Evolutionary conservation across 202 grass and related monocot species (phyloP).

Genomic region (Setaria viridis): DNA sequence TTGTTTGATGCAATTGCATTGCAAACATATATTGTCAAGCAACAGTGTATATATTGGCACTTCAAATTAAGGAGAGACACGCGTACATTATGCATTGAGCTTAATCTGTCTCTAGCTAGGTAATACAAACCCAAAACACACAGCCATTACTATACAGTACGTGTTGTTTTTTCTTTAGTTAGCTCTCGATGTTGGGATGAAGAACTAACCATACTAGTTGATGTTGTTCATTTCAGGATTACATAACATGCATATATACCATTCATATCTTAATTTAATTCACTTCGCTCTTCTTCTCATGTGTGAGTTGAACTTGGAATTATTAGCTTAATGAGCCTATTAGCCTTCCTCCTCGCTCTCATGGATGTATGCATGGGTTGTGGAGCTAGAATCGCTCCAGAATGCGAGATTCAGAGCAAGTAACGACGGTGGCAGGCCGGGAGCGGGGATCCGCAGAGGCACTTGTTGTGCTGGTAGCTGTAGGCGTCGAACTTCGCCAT

Average conservation of each 20-base stretch:
- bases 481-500: constrained; percentile 38
- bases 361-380: not conserved
- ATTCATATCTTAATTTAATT: not conserved
- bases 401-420: not conserved
- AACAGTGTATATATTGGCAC: not conserved
- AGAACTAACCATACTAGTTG: too few species aligned
- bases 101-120: not conserved
- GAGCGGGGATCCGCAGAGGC: constrained; percentile 63
- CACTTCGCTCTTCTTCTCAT: not conserved
- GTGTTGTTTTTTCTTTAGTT: not conserved
- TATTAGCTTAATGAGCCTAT: not conserved
- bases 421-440: constrained; percentile 22
- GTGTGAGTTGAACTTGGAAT: not conserved
- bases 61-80: not conserved
- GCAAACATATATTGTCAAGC: not conserved
- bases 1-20: not conserved
- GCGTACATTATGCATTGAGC: not conserved
- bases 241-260: not conserved
- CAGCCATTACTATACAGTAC: not conserved
- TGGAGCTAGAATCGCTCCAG: not conserved
- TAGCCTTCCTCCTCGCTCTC: not conserved
- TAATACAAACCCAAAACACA: not conserved
- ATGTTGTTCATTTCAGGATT: not conserved
- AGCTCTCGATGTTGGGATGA: not conserved
- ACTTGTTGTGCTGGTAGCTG: constrained; percentile 69